These are phyloP conservation scores for Penicillium nucicola DNA, from an alignment of 495 filamentous ascomycete species.

Conservation along the genomic window DNA sequence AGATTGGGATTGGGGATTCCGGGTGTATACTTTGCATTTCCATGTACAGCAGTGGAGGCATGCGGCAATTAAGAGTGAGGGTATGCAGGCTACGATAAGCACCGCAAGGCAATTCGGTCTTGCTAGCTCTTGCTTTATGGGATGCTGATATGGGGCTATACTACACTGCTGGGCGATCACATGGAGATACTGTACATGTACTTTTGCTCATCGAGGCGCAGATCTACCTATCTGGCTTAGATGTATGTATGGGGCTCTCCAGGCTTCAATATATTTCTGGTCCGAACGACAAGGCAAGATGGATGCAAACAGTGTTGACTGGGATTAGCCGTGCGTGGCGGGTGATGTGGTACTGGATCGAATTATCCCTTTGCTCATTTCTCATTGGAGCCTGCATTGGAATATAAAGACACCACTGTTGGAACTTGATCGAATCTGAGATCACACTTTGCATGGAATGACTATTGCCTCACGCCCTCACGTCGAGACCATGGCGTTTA, in stretches of 20 bases:
- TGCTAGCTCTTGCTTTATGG: no score
- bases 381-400: background rate
- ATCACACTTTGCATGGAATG: background rate
- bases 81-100: background rate
- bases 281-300: no score
- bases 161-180: background rate
- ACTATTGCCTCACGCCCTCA: slow-evolving; percentile 4
- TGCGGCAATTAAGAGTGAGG: background rate
- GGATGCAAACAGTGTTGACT: background rate
- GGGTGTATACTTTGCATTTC: no score
- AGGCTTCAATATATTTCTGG: no score
- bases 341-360: background rate
- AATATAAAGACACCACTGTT: background rate
- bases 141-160: background rate
- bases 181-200: no score
- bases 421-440: background rate
- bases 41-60: no score
- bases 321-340: background rate
- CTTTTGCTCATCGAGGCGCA: background rate
- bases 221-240: background rate
- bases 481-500: background rate
- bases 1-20: no score
- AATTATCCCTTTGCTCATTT: background rate
- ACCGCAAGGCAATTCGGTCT: no score
- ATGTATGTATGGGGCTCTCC: background rate